Evolutionary conservation across 495 filamentous ascomycete genomes (phyloP).

Genomic region (Aspergillus heteromorphus): DNA sequence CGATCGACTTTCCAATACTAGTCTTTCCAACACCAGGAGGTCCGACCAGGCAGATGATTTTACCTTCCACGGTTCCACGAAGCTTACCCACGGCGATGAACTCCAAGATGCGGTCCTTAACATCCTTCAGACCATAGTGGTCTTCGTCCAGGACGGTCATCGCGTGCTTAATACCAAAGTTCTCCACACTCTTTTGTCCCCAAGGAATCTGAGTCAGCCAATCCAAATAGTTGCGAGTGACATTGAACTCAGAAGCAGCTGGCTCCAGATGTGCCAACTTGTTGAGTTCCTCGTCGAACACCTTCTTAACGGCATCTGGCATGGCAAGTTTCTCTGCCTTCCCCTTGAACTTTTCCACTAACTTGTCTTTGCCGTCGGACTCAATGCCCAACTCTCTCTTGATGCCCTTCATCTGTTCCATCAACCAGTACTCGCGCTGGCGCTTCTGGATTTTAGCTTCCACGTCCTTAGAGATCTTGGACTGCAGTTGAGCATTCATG

Average conservation of each 20-base stretch:
- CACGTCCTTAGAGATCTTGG: conserved; percentile 97
- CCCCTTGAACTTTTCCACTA: conserved; percentile 95
- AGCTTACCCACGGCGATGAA: conserved; percentile 99
- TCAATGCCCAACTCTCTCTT: conserved; percentile 91
- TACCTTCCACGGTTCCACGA: conserved; percentile 94
- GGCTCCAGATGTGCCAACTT: conserved; percentile 93
- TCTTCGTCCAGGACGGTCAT: conserved; percentile 92
- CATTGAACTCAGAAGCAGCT: conserved; percentile 95
- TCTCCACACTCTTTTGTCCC: conserved; percentile 93
- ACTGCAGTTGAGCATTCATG: conserved; percentile 94
- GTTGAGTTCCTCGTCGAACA: conserved; percentile 97
- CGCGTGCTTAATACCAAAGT: conserved; percentile 89
- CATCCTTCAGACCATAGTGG: conserved; percentile 95
- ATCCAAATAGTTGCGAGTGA: conserved; percentile 98
- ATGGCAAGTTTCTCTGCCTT: conserved; percentile 92
- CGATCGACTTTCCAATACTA: conserved; percentile 97
- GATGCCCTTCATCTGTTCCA: conserved; percentile 99
- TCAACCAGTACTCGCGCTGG: conserved; percentile 96
- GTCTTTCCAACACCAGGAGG: conserved; percentile 98
- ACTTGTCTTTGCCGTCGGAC: conserved; percentile 95
- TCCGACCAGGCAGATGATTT: conserved; percentile 96
- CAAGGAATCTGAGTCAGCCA: conserved; percentile 98
- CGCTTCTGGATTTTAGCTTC: conserved; percentile 97
- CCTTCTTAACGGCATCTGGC: conserved; percentile 93
- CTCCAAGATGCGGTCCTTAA: conserved; percentile 97